phyloP scores from a whole-genome alignment of 177 flowering plant genomes.

The Tripterygium wilfordii region DNA sequence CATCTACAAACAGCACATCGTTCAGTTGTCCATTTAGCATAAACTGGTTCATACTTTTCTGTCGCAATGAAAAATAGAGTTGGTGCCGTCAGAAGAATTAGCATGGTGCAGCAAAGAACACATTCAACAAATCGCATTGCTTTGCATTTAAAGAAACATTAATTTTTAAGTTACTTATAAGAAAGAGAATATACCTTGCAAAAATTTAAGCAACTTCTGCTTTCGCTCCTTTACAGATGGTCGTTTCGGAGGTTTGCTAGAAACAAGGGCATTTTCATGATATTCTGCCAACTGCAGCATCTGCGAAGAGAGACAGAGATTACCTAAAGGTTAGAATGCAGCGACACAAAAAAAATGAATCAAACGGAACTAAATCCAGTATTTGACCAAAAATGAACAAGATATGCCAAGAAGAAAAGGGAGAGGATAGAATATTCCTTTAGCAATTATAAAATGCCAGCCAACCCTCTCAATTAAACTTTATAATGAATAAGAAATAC shows the following conservation, averaged over 20 bases:
- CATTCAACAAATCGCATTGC: background rate
- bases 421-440: too few relatives aligned
- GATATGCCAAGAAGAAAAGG: too few relatives aligned
- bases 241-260: constrained; percentile 46
- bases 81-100: background rate
- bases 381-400: too few relatives aligned
- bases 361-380: too few relatives aligned
- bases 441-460: too few relatives aligned
- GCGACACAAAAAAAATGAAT: background rate
- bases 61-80: too few relatives aligned
- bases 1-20: constrained; percentile 97
- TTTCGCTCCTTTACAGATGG: constrained; percentile 72
- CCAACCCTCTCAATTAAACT: too few relatives aligned
- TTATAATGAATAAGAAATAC: too few relatives aligned
- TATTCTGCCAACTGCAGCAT: constrained; percentile 76
- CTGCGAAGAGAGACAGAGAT: constrained; percentile 25
- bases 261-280: constrained; percentile 45
- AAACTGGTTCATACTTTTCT: constrained; percentile 87
- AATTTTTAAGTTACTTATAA: too few relatives aligned
- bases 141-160: background rate
- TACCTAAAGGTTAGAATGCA: too few relatives aligned
- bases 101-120: background rate
- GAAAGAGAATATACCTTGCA: constrained; percentile 47
- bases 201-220: constrained; percentile 68
- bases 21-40: constrained; percentile 96